Percentiles rank a stretch among this genome's conserved stretches.
Evolutionary conservation across 441 rosid species (phyloP).

Genomic region (Populus hybrid): DNA sequence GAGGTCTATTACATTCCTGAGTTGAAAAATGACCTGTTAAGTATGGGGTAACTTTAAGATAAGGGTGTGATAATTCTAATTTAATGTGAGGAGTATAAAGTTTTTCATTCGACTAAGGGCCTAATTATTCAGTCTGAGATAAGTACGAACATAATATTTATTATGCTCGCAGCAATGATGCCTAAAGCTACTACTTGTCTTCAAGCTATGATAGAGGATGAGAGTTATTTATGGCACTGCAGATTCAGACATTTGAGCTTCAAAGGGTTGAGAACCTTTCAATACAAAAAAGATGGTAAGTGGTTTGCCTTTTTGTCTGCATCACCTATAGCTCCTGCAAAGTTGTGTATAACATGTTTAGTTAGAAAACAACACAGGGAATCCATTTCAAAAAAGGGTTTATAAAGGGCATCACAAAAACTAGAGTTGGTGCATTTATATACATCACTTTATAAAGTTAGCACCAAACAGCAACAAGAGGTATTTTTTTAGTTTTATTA

Average conservation of each 20-base stretch:
- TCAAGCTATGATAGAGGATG: background rate
- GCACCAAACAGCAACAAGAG: rapidly evolving
- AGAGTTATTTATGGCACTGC: background rate
- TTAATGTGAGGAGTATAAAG: background rate
- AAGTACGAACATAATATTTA: rapidly evolving
- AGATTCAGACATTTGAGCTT: background rate
- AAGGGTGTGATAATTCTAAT: background rate
- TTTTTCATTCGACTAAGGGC: background rate
- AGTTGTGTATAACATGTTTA: background rate
- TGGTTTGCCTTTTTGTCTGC: rapidly evolving
- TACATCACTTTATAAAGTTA: rapidly evolving
- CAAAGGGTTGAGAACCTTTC: background rate
- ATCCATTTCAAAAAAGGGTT: background rate
- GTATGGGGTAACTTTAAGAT: background rate
- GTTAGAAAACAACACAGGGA: background rate
- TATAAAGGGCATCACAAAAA: background rate
- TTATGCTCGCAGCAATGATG: rapidly evolving
- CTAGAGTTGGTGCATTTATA: rapidly evolving
- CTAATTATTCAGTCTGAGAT: background rate
- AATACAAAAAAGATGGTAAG: background rate
- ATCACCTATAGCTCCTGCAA: background rate
- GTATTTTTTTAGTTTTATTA: background rate
- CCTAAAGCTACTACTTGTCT: background rate
- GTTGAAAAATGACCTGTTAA: rapidly evolving
- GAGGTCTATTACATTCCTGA: background rate